Evolutionary conservation across 495 filamentous ascomycete species (phyloP).

Genomic region (Opeltia flavorubescens): DNA sequence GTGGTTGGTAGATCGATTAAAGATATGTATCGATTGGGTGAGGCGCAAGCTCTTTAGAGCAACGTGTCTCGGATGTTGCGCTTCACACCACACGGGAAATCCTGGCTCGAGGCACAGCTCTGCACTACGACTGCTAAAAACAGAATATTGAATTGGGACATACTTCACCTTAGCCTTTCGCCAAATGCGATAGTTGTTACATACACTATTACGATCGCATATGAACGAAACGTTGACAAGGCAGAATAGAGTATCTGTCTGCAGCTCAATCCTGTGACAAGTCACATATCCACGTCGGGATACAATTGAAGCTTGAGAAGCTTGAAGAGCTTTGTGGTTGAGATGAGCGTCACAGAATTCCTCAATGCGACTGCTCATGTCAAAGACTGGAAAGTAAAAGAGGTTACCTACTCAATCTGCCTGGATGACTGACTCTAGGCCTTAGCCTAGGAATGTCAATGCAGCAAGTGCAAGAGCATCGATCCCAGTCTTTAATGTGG

Average conservation of each 20-base stretch:
- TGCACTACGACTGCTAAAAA: background rate
- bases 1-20: background rate
- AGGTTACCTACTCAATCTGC: background rate
- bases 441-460: slow-evolving; percentile 27
- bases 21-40: background rate
- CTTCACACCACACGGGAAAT: background rate
- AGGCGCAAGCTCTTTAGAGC: background rate
- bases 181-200: no score
- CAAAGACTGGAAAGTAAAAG: background rate
- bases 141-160: no score
- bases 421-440: background rate
- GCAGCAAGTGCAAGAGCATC: slow-evolving; percentile 41
- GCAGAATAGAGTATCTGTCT: no score
- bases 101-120: background rate
- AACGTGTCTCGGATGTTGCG: background rate
- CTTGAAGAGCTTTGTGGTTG: no score
- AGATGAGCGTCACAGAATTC: background rate
- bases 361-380: no score
- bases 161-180: no score
- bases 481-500: slow-evolving; percentile 36
- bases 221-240: no score
- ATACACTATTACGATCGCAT: no score
- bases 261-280: no score
- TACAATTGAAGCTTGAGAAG: no score
- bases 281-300: no score